Evolutionary conservation across 441 rosid genomes (phyloP), one percentile per base, ranked within the genome.

Genomic region (Jatropha podagrica): DNA sequence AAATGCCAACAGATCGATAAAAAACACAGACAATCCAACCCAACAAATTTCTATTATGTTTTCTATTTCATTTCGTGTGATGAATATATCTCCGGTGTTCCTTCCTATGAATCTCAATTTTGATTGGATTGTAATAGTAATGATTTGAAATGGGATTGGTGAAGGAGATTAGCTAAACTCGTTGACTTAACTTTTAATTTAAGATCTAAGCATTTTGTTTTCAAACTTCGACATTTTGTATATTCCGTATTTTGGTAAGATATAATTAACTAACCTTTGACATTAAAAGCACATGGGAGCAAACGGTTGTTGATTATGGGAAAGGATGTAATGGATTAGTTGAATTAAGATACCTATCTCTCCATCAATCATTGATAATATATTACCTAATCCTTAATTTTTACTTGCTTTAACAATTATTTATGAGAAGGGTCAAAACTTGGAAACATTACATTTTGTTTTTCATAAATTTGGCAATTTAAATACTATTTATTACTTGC

Each of bases 221-320:
- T 68, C 71, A 60, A 64, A 75, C 61, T 20, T 66, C 59, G 48
- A 72, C 46, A 48, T 69, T 17, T 1, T 69, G 7, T 3, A 14
- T 52, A 14, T 5, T 52, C 7, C 10, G 0, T 44, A 63, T 63
- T 49, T 71, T 64, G 76, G 77, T 79, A 63, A 64, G 77, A 60
- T 46, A 2, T 13, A 26, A 52, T 18, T 42, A 49, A 26, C 80
- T 76, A 78, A 68, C 37, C 77, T 63, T 83, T 81, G 82, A 83
- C 79, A 69, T 32, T 70, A 66, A 58, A 61, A 42, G 49, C 61
- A 71, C 9, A 23, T 27, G 42, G 18, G 40, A 52, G 65, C 41
- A 32, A 72, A 13, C 4, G 65, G 71, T 78, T 37, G 77, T 70
- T 80, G 40, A 73, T 75, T 17, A 38, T 54, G 64, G 32, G 59